These are phyloP conservation scores for Ustilago cynodontis DNA, from an alignment of 1,284 basidiomycete species.

Conservation along the genomic window DNA sequence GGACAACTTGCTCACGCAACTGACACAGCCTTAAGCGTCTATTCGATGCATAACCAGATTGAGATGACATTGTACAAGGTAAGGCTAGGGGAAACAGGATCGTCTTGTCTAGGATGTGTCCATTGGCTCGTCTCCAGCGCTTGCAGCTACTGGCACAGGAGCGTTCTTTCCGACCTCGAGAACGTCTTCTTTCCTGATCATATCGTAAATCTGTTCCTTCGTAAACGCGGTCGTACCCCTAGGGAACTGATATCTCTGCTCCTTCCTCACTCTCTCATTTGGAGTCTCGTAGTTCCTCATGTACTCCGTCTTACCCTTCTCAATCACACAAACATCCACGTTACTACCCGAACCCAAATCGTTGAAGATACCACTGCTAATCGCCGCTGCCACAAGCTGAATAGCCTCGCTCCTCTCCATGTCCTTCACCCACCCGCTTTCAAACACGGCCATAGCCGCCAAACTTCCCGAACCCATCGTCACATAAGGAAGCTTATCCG, in stretches of 20 bases:
- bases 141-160: slow-evolving; percentile 12
- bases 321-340: slow-evolving; percentile 93
- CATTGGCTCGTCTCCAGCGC: slow-evolving; percentile 47
- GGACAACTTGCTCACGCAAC: too few species aligned
- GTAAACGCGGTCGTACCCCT: slow-evolving; percentile 81
- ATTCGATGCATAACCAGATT: not conserved
- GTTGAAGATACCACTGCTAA: slow-evolving; percentile 98
- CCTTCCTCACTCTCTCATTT: slow-evolving; percentile 66
- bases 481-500: slow-evolving; percentile 98
- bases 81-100: not conserved
- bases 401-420: slow-evolving; percentile 89
- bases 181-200: slow-evolving; percentile 75
- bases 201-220: slow-evolving; percentile 64
- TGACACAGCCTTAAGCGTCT: not conserved
- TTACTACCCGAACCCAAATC: slow-evolving; percentile 98
- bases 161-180: slow-evolving; percentile 51
- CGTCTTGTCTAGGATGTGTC: slow-evolving; percentile 45
- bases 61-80: slow-evolving; percentile 3
- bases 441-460: slow-evolving; percentile 98
- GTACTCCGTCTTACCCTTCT: slow-evolving; percentile 64
- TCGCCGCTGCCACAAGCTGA: slow-evolving; percentile 84
- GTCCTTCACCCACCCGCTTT: slow-evolving; percentile 84
- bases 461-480: slow-evolving; percentile 97
- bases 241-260: slow-evolving; percentile 71
- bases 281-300: slow-evolving; percentile 66